phyloP scores from a whole-genome alignment of 495 filamentous ascomycete species.

The Penicillium chermesinum region DNA sequence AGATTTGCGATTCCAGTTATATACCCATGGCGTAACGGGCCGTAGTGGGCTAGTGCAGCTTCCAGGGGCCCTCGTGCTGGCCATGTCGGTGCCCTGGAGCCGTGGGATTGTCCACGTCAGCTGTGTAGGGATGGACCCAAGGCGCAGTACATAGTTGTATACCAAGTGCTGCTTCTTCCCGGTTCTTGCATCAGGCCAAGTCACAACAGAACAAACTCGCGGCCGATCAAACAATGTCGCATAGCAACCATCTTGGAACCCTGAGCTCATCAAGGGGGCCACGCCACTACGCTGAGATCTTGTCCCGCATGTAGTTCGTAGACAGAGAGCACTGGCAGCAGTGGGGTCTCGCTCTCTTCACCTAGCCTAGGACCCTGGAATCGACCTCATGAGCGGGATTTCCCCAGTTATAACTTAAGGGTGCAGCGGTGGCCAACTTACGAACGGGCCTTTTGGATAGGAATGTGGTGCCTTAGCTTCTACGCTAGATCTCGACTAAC shows the following conservation, averaged over 20 bases:
- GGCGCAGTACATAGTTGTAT: too few species aligned
- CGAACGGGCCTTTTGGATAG: not conserved
- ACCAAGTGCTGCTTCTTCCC: too few species aligned
- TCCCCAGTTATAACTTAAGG: not conserved
- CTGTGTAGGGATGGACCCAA: not conserved
- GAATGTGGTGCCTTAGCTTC: constrained; percentile 5
- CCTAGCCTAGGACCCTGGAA: too few species aligned
- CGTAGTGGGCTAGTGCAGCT: not conserved
- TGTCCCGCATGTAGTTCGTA: too few species aligned
- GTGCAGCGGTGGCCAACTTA: not conserved
- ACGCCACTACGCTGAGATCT: not conserved
- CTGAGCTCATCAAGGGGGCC: not conserved
- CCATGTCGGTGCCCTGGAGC: too few species aligned
- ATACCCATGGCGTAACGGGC: too few species aligned
- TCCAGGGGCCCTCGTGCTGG: too few species aligned
- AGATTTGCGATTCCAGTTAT: not conserved
- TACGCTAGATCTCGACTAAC: constrained; percentile 17
- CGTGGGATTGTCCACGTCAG: not conserved
- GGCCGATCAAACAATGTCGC: not conserved
- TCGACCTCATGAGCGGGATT: not conserved
- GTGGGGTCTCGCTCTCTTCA: too few species aligned
- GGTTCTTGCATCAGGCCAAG: not conserved
- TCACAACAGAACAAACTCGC: not conserved
- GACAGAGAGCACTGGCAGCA: not conserved
- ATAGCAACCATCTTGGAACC: constrained; percentile 3